Base-by-base conservation (phyloP, 1,284 basidiomycete genomes). In the Hypsizygus ulmarius region DNA sequence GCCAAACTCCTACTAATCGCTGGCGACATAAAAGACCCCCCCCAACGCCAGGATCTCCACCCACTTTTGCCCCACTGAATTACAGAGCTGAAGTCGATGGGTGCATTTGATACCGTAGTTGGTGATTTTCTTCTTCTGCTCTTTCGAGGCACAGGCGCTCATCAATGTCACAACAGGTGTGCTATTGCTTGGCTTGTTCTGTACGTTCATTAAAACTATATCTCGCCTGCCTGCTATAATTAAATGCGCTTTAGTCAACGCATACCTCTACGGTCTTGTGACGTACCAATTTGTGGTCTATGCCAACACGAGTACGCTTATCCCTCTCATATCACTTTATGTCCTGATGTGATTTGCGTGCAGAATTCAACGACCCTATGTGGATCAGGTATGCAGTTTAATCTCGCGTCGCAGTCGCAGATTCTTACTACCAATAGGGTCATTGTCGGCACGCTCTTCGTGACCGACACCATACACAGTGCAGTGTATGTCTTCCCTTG, bases 251-350 rank as follows among this genome's bases (percentile, higher is more conserved):
- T 25, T 33, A 73, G 72, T 75, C 52, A 76, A 76, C 47, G 76
- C 74, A 1, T 76, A 64, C 47, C 60, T 76, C 9, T 76, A 72
- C 51, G 74, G 74, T 2, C 60, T 76, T 15, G 74, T 75, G 47
- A 64, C 62, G 0, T 72, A 68, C 51, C 74, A 76, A 47, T 76
- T 75, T 43, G 53, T 65, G 14, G 59, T 61, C 0, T 76, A 76
- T 48, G 56, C 59, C 21, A 64, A 59, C 39, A 53, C 62, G 1
- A 66, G 74, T 74, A 50, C 43, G 73, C 58, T 12, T 30, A 33
- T 37, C 41, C 35, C 14, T 14, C 8, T 15, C 9, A 2, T 12
- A 27, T 2, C 7, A 16, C 29, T 16, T 21, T 1, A 12, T 29
- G 33, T 10, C 43, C 36, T 40, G 28, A 37, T 9, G 14, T 44